Evolutionary conservation across 495 filamentous ascomycete genomes (phyloP).

Genomic region (Achaetomiella virescens): DNA sequence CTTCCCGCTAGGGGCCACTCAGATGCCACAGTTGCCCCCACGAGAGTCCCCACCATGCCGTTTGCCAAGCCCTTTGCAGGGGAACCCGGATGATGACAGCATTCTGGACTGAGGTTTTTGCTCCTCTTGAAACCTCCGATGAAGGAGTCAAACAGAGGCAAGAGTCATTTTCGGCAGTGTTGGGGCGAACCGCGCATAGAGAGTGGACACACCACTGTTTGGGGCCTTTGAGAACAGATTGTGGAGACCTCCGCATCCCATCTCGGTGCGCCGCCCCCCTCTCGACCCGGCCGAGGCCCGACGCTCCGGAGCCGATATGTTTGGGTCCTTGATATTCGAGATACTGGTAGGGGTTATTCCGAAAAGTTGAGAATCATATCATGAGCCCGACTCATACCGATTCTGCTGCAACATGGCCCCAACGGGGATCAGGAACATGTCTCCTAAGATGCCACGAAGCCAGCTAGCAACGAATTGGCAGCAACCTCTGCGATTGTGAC

Average conservation of each 20-base stretch:
- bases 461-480: too few relatives aligned
- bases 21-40: slow-evolving; percentile 3
- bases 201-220: background rate
- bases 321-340: background rate
- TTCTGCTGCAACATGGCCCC: too few relatives aligned
- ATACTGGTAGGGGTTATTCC: too few relatives aligned
- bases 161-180: slow-evolving; percentile 13
- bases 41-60: background rate
- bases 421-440: too few relatives aligned
- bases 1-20: background rate
- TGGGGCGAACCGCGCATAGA: background rate
- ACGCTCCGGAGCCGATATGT: background rate
- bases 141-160: background rate
- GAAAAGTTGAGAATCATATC: too few relatives aligned
- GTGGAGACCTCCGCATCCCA: background rate
- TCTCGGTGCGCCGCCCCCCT: background rate
- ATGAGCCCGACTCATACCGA: too few relatives aligned
- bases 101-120: background rate
- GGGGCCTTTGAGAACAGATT: background rate
- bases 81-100: slow-evolving; percentile 13
- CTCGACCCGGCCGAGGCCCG: slow-evolving; percentile 8
- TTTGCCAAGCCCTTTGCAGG: slow-evolving; percentile 5
- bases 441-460: too few relatives aligned
- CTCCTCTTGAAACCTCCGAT: slow-evolving; percentile 1
- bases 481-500: too few relatives aligned